Base-by-base conservation (phyloP, 2,329 filamentous ascomycete species). In the Achaetomium macrosporum region DNA sequence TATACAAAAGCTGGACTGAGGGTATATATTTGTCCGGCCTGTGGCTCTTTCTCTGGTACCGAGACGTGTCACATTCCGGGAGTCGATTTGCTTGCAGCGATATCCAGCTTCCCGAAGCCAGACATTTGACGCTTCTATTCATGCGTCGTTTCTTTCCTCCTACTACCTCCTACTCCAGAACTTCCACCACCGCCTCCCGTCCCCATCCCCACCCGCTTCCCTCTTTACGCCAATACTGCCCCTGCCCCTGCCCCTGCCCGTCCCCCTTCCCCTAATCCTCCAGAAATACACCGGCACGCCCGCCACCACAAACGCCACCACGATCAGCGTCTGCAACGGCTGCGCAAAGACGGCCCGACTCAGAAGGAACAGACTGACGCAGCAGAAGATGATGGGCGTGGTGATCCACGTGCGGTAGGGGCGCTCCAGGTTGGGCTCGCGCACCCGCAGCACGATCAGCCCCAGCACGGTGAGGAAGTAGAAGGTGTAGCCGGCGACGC, bases 361-460 rank as follows among this genome's bases (percentile, higher is more conserved):
- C 40, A 99, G 79, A 59, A 99, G 70, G 66, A 99, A 99, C 59
- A 99, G 70, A 67, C 89, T 95, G 37, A 99, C 93, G 66, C 93
- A 99, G 78, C 93, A 99, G 68, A 99, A 99, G 52, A 96, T 92
- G 59, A 99, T 92, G 11, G 93, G 93, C 2, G 93, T 99, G 1
- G 86, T 87, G 65, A 99, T 96, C 93, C 92, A 99, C 3, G 91
- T 96, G 68, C 84, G 85, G 71, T 99, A 99, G 0, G 93, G 92
- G 25, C 93, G 75, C 68, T 96, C 90, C 42, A 99, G 78, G 57
- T 85, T 77, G 4, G 93, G 93, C 69, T 99, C 93, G 57, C 81
- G 81, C 30, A 97, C 89, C 30, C 93, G 80, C 57, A 99, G 76
- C 48, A 99, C 81, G 57, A 99, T 96, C 45, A 99, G 77, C 0